Percentiles rank a stretch among this genome's conserved stretches.
Evolutionary conservation across 78 protist species (phyloP).

Genomic region (Dictyostelium brefeldianum): DNA sequence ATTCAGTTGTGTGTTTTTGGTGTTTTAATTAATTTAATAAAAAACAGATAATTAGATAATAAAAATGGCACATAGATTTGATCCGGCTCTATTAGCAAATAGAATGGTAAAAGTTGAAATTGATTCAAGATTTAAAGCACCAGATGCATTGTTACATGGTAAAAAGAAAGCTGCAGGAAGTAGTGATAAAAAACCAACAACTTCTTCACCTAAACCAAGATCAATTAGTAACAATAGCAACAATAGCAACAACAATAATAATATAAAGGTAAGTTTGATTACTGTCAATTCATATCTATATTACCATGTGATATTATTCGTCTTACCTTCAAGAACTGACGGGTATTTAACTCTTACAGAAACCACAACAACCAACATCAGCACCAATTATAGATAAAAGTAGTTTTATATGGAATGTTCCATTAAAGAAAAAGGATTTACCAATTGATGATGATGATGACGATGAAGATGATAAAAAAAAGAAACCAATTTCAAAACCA

Average conservation of each 20-base stretch:
- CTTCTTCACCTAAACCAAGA: neutral
- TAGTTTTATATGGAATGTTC: conserved; percentile 40
- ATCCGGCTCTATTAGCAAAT: conserved; percentile 2
- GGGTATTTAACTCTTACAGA: too few species aligned
- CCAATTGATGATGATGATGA: conserved; percentile 12
- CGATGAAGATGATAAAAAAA: conserved; percentile 6
- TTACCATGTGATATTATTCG: too few species aligned
- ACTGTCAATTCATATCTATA: neutral
- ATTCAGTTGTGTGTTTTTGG: neutral
- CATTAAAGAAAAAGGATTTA: conserved; percentile 42
- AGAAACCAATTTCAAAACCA: neutral
- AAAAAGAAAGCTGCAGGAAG: neutral
- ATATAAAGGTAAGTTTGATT: neutral
- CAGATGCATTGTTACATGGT: neutral
- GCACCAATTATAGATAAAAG: conserved; percentile 14
- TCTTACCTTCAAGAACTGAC: too few species aligned
- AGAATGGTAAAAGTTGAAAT: conserved; percentile 18
- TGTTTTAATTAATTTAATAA: neutral
- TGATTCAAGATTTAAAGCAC: conserved; percentile 55
- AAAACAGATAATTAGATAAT: neutral
- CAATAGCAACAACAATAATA: neutral
- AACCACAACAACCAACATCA: conserved; percentile 1
- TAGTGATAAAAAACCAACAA: neutral
- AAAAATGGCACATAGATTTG: neutral
- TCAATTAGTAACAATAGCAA: neutral